Conservation (phyloP, 1,284 basidiomycete species). For the Moniliophthora roreri region DNA sequence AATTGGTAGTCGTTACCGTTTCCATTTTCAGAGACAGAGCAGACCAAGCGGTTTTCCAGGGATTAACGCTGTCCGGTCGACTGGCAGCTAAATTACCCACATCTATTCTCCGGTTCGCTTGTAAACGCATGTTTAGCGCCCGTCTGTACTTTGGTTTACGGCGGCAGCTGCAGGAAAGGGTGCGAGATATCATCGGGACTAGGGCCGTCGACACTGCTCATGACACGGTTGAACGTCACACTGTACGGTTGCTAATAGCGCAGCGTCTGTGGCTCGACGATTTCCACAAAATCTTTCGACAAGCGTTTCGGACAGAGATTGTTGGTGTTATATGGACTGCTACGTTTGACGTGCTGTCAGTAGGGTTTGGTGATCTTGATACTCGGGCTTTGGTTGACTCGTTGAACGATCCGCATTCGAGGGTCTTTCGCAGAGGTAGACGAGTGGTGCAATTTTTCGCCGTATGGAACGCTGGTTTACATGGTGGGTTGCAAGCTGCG, state of each 20-base stretch:
- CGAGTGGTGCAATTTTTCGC: constrained; percentile 1
- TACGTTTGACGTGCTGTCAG: not conserved
- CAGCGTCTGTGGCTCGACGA: not conserved
- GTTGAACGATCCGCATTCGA: not conserved
- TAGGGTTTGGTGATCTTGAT: not conserved
- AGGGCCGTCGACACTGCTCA: not conserved
- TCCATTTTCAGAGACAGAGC: no score
- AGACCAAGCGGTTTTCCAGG: no score
- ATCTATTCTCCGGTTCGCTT: no score
- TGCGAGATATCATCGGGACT: no score
- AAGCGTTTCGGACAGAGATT: not conserved
- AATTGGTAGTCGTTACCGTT: no score
- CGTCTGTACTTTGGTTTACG: no score
- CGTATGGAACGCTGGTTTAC: not conserved
- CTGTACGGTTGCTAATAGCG: not conserved
- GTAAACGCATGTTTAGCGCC: no score
- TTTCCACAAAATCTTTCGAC: not conserved
- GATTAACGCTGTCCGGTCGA: no score
- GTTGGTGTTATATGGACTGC: not conserved
- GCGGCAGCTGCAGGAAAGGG: no score
- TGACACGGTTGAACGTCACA: not conserved
- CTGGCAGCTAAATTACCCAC: no score
- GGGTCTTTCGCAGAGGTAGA: not conserved
- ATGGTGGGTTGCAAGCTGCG: not conserved
- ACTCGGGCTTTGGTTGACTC: not conserved